Evolutionary conservation across 352 stramenopile species (phyloP).

Genomic region (Phytophthora pinifolia): DNA sequence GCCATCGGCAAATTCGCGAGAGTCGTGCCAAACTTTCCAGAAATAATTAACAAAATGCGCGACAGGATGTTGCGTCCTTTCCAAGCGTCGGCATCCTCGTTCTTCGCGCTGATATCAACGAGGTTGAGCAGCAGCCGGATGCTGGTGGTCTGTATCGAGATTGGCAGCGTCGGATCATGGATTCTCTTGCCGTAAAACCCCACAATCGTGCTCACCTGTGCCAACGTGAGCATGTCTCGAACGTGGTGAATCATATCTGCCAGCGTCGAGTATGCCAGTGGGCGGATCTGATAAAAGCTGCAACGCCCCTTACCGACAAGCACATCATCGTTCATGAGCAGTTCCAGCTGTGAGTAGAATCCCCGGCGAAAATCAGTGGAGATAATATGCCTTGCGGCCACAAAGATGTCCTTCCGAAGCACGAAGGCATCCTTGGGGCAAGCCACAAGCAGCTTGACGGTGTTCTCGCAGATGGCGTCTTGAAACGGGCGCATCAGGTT

Average conservation of each 20-base stretch:
- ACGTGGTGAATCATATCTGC: slow-evolving; percentile 98
- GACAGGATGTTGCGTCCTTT: slow-evolving; percentile 90
- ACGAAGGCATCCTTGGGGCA: slow-evolving; percentile 95
- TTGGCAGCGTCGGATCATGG: slow-evolving; percentile 91
- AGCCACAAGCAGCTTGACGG: slow-evolving; percentile 94
- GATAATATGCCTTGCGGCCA: slow-evolving; percentile 96
- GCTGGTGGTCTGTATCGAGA: slow-evolving; percentile 96
- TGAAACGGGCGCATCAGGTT: slow-evolving; percentile 95
- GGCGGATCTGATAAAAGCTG: slow-evolving; percentile 90
- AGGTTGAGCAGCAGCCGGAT: slow-evolving; percentile 96
- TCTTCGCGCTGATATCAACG: slow-evolving; percentile 97
- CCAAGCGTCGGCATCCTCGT: slow-evolving; percentile 88
- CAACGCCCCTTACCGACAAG: slow-evolving; percentile 88
- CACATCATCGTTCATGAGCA: slow-evolving; percentile 95
- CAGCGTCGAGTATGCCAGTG: slow-evolving; percentile 96
- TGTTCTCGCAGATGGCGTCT: slow-evolving; percentile 92
- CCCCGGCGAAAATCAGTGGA: slow-evolving; percentile 97
- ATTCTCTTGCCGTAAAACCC: slow-evolving; percentile 94
- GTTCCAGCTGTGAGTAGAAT: slow-evolving; percentile 95
- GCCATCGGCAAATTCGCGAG: slow-evolving; percentile 70
- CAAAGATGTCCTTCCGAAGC: slow-evolving; percentile 95
- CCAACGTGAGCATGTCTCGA: slow-evolving; percentile 92
- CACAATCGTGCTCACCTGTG: slow-evolving; percentile 95
- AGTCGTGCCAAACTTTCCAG: slow-evolving; percentile 94
- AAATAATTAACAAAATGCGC: slow-evolving; percentile 92